These are phyloP conservation scores for Teunomyces pallodes DNA, from an alignment of 805 yeast genomes.

Conservation along the genomic window DNA sequence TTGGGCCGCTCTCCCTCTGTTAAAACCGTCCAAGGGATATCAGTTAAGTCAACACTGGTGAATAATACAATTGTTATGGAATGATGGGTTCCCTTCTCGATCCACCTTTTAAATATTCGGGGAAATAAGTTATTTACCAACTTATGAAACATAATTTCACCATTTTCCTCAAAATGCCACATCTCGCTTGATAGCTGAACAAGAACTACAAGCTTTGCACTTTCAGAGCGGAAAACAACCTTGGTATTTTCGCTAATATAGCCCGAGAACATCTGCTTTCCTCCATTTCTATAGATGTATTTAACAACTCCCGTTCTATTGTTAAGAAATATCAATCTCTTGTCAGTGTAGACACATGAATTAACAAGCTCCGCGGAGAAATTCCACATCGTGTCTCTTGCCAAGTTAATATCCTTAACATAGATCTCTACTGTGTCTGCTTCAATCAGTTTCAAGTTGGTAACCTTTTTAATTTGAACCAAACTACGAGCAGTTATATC, in stretches of 20 bases:
- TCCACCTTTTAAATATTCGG: conserved; percentile 83
- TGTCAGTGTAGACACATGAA: conserved; percentile 64
- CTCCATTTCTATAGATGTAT: conserved; percentile 57
- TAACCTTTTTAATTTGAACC: conserved; percentile 51
- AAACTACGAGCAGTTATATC: conserved; percentile 67
- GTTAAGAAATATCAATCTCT: conserved; percentile 60
- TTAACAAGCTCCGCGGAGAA: conserved; percentile 61
- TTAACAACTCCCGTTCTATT: conserved; percentile 62
- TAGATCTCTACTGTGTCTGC: conserved; percentile 82
- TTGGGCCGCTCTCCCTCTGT: conserved; percentile 70
- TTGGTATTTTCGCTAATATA: conserved; percentile 73
- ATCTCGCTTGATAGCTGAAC: conserved; percentile 91
- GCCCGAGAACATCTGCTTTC: conserved; percentile 70
- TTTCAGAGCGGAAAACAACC: conserved; percentile 84
- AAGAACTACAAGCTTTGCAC: conserved; percentile 77
- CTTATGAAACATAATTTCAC: conserved; percentile 90
- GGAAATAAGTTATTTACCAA: conserved; percentile 92
- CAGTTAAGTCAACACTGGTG: conserved; percentile 68
- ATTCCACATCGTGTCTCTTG: conserved; percentile 93
- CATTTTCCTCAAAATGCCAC: conserved; percentile 98
- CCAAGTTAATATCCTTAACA: conserved; percentile 73
- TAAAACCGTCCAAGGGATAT: conserved; percentile 52
- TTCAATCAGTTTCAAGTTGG: conserved; percentile 48
- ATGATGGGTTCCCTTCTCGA: conserved; percentile 83
- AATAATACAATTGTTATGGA: conserved; percentile 85